Percentiles rank a stretch among this genome's conserved stretches.
phyloP scores from a whole-genome alignment of 2,329 filamentous ascomycete species.

The Aaosphaeria arxii region DNA sequence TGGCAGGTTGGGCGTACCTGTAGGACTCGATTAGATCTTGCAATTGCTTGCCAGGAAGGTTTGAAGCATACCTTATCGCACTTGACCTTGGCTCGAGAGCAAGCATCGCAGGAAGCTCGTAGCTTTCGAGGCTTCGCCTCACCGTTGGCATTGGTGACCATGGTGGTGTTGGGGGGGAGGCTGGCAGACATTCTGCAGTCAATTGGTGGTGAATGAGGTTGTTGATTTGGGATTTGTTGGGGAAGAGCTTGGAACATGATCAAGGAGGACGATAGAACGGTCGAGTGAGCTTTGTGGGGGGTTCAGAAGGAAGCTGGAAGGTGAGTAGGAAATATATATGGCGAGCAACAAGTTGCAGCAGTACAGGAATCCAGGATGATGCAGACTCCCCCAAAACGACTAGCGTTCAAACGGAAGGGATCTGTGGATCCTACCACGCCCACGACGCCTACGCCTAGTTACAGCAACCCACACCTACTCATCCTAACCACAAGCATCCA shows the following conservation, averaged over 20 bases:
- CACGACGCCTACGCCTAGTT: too few species aligned
- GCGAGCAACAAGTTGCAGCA: constrained; percentile 8
- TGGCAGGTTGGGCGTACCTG: constrained; percentile 32
- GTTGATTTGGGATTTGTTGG: constrained; percentile 21
- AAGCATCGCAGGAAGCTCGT: constrained; percentile 37
- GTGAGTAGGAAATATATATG: constrained; percentile 30
- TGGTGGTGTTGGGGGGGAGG: constrained; percentile 11
- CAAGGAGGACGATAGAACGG: constrained; percentile 2
- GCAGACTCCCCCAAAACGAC: constrained; percentile 10
- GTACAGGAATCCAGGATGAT: constrained; percentile 9
- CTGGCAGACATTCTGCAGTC: constrained; percentile 16
- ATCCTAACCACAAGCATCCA: neutral
- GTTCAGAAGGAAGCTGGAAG: constrained; percentile 12
- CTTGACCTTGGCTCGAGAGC: constrained; percentile 38
- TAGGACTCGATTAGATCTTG: neutral
- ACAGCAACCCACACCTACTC: neutral
- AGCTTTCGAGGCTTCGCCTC: constrained; percentile 35
- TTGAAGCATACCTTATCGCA: constrained; percentile 24
- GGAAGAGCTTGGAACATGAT: constrained; percentile 29
- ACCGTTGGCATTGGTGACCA: constrained; percentile 18
- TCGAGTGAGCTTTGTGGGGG: constrained; percentile 7
- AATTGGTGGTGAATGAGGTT: constrained; percentile 20
- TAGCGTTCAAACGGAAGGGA: constrained; percentile 17
- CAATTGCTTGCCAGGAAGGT: neutral
- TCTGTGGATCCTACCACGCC: constrained; percentile 9